Base-by-base conservation (phyloP, 2,329 filamentous ascomycete genomes). In the Trichothecium roseum region DNA sequence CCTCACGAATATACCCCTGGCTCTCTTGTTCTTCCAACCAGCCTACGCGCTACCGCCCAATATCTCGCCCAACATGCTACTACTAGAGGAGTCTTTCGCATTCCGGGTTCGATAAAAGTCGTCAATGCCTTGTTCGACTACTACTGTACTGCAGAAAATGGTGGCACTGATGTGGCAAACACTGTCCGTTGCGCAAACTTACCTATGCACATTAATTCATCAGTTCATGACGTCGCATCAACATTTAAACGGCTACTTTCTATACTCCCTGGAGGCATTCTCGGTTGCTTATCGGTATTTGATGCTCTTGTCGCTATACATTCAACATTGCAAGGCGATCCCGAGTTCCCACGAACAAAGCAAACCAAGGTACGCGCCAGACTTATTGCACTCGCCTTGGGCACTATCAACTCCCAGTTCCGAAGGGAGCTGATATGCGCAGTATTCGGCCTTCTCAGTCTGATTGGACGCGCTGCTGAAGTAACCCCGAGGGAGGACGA, bases 171-270 rank as follows among this genome's bases (percentile, higher is more conserved):
- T 18, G 64, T 81, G 32, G 57, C 73, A 3, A 63, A 63, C 32
- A 82, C 77, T 1, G 72, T 76, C 18, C 64, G 72, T 24, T 72
- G 65, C 34, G 68, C 74, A 5, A 74, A 65, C 28, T 57, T 83
- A 2, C 78, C 79, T 4, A 52, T 56, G 2, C 74, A 81, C 45
- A 74, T 83, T 40, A 64, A 65, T 27, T 70, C 63, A 32, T 66
- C 70, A 6, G 62, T 74, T 4, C 74, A 82, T 41, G 79, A 83
- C 53, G 70, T 83, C 20, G 78, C 78, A 3, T 78, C 75, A 2
- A 66, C 73, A 1, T 81, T 84, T 54, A 83, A 83, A 46, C 69
- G 66, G 10, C 61, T 84, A n/a, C 57, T 84, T 1, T 65, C 68
- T 0, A 71, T 72, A 1, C 51, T 84, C 1, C 77, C 78, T 0